Evolutionary conservation across 2,329 filamentous ascomycete genomes (phyloP), one percentile per base, ranked within the genome.

Genomic region (Tolypocladium ophioglossoides): DNA sequence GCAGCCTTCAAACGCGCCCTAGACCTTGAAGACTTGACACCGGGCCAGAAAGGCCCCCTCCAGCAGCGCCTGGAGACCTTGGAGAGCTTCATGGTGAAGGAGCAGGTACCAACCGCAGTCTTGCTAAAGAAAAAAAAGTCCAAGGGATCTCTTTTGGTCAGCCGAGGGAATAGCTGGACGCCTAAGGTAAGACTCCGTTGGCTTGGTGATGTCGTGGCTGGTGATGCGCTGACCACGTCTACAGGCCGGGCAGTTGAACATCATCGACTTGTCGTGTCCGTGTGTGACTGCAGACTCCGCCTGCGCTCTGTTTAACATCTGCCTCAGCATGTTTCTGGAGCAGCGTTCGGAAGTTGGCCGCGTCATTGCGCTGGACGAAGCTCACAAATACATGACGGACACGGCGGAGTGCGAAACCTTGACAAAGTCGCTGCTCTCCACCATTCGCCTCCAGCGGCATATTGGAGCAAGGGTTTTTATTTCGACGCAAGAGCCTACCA

Each of bases 401-500:
- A 77, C 78, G 0, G 66, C 74, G 0, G 82, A 84, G 41, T 78
- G 80, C 1, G 65, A 70, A 2, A 71, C 71, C 0, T 74, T 91
- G 32, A 90, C 85, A 0, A 74, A 85, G 7, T 74, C 75, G 0
- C 72, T 91, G 0, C 71, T 89, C 0, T 72, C 75, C 0, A 78
- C 80, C 0, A 85, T 92, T 58, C 79, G 87, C 0, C 74, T 85
- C 20, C 87, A 92, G 66, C 82, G 87, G 0, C 88, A 92, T 63
- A 68, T 83, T 1, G 87, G 78, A 0, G 75, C 79, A 0, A 78
- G 87, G 0, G 74, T 91, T 5, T 64, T 92, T 44, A 84, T 92
- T 35, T 84, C 86, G 0, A 92, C 87, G 0, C 87, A 94, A 63
- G 88, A 92, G 61, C 88, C 87, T 0, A 89, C 85, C 0, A 76